These are phyloP conservation scores for Hemerocallis citrina DNA, from an alignment of 106 monocot species.

Conservation along the genomic window DNA sequence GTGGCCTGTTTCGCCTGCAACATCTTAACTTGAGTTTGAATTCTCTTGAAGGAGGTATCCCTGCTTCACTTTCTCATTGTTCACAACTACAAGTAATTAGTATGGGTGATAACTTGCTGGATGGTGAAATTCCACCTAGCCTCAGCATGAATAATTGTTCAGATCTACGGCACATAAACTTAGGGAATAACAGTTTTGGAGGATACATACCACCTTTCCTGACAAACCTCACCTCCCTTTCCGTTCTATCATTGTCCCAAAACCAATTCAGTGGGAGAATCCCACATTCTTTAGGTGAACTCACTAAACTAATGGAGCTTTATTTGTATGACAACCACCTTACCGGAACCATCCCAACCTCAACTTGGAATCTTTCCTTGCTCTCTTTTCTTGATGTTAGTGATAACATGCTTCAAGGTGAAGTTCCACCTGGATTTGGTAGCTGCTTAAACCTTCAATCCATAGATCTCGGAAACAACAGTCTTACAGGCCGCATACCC, in stretches of 20 bases:
- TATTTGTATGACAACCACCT: slow-evolving; percentile 19
- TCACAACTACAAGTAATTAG: neutral
- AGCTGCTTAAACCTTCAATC: neutral
- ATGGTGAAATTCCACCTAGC: slow-evolving; percentile 6
- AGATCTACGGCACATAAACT: no score
- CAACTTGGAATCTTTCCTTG: neutral
- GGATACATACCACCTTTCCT: slow-evolving; percentile 28
- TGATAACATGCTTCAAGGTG: neutral
- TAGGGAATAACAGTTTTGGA: no score
- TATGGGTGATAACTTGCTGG: slow-evolving; percentile 1
- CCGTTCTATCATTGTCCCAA: neutral
- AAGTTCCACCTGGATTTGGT: slow-evolving; percentile 3
- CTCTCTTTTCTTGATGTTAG: neutral
- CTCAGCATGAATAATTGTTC: no score
- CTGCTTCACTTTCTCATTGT: neutral
- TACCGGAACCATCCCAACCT: slow-evolving; percentile 1
- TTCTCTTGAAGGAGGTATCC: slow-evolving; percentile 10
- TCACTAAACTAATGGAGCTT: slow-evolving; percentile 6
- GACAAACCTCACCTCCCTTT: slow-evolving; percentile 28
- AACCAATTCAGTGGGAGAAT: slow-evolving; percentile 27
- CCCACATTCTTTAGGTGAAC: slow-evolving; percentile 14
- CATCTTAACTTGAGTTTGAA: slow-evolving; percentile 25
- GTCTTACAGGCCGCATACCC: slow-evolving; percentile 3
- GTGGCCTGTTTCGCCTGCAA: slow-evolving; percentile 1
- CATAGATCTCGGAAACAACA: neutral